These are phyloP conservation scores for Hyphodiscus hymeniophilus DNA, from an alignment of 495 filamentous ascomycete species.

Conservation along the genomic window DNA sequence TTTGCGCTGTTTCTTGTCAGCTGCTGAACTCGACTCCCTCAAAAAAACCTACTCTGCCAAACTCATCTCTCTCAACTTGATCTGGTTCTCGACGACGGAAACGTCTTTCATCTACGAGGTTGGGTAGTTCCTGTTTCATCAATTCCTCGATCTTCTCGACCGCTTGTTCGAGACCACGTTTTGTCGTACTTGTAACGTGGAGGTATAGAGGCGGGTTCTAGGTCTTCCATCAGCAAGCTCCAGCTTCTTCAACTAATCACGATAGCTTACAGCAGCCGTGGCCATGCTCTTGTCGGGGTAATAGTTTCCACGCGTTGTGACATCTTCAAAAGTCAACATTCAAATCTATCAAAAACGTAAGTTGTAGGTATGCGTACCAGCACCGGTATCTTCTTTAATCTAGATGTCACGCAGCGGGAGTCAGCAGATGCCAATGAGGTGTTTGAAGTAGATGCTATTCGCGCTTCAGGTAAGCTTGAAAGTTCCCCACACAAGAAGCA, in stretches of 20 bases:
- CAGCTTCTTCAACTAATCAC: neutral
- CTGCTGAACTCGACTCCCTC: neutral
- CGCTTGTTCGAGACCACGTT: slow-evolving; percentile 84
- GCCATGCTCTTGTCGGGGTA: slow-evolving; percentile 98
- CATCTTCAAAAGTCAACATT: slow-evolving; percentile 73
- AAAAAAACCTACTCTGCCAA: slow-evolving; percentile 63
- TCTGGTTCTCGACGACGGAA: slow-evolving; percentile 87
- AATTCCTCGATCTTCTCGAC: slow-evolving; percentile 80
- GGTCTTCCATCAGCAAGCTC: neutral
- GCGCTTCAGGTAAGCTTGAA: slow-evolving; percentile 78
- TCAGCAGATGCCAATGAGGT: slow-evolving; percentile 97
- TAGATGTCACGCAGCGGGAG: slow-evolving; percentile 79
- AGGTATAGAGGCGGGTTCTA: slow-evolving; percentile 92
- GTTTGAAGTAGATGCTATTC: slow-evolving; percentile 54
- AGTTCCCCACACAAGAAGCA: slow-evolving; percentile 48
- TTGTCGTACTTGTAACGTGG: slow-evolving; percentile 87
- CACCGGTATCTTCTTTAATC: slow-evolving; percentile 99
- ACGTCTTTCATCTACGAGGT: slow-evolving; percentile 88
- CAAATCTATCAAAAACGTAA: slow-evolving; percentile 34
- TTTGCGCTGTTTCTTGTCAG: slow-evolving; percentile 62
- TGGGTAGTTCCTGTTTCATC: slow-evolving; percentile 93
- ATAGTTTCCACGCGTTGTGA: slow-evolving; percentile 93
- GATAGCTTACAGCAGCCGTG: slow-evolving; percentile 68
- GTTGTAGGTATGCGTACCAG: slow-evolving; percentile 76
- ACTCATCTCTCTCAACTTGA: slow-evolving; percentile 88